A percentile compares a stretch with the other conserved stretches of the same genome.
phyloP scores from a whole-genome alignment of 176 grass and related monocot genomes.

The Paspalum vaginatum region DNA sequence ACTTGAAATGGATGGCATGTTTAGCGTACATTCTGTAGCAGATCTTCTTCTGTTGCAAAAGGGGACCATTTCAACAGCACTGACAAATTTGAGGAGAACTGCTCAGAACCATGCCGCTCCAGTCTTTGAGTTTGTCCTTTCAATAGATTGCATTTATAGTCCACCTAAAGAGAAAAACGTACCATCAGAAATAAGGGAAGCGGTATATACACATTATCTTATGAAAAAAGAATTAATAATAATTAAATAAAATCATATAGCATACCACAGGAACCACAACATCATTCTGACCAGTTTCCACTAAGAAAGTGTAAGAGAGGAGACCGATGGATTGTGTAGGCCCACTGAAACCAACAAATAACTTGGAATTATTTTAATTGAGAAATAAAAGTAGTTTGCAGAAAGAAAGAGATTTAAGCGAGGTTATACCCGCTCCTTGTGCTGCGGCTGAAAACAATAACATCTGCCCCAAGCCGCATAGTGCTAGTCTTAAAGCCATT shows the following conservation, averaged over 20 bases:
- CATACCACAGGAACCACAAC: conserved; percentile 75
- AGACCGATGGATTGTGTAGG: conserved; percentile 75
- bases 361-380: conserved; percentile 14
- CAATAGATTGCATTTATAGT: conserved; percentile 73
- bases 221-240: not conserved
- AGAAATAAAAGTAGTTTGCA: not conserved
- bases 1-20: conserved; percentile 4
- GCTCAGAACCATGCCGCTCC: conserved; percentile 30
- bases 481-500: conserved; percentile 96
- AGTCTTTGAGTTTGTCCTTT: conserved; percentile 44
- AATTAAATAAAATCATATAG: not conserved
- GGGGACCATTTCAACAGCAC: conserved; percentile 76
- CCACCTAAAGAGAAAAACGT: conserved; percentile 52
- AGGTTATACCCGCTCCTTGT: conserved; percentile 52
- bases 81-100: conserved; percentile 76
- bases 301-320: conserved; percentile 80
- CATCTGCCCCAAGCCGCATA: conserved; percentile 86
- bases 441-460: conserved; percentile 69
- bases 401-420: not conserved
- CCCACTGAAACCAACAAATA: conserved; percentile 43
- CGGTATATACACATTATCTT: not conserved
- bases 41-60: conserved; percentile 69
- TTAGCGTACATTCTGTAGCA: conserved; percentile 59
- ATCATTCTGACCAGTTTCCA: conserved; percentile 56
- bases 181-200: conserved; percentile 3